phyloP scores from a whole-genome alignment of 345 rosid species.

The Pseudoturritis turrita region DNA sequence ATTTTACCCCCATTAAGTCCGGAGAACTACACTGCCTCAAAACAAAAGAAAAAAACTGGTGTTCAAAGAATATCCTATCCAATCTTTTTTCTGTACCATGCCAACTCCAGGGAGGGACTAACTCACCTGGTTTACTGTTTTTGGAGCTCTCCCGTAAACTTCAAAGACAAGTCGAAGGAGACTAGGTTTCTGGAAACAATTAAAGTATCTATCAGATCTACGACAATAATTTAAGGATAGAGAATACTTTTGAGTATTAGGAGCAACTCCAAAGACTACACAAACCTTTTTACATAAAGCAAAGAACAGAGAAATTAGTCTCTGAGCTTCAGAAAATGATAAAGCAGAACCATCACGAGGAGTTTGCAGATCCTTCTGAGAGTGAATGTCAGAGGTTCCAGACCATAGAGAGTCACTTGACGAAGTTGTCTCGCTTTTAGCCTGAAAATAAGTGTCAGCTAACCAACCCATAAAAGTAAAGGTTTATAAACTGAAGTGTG shows the following conservation, averaged over 20 bases:
- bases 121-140: conserved; percentile 76
- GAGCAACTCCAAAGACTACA: neutral
- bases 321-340: conserved; percentile 76
- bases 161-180: conserved; percentile 83
- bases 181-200: conserved; percentile 65
- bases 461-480: conserved; percentile 6
- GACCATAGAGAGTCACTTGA: conserved; percentile 50
- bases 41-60: no score
- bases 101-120: conserved; percentile 5
- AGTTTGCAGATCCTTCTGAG: conserved; percentile 37
- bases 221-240: neutral
- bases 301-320: conserved; percentile 77
- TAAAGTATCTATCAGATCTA: conserved; percentile 24
- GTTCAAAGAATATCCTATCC: neutral
- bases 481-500: conserved; percentile 3
- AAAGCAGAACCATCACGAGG: conserved; percentile 44
- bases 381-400: conserved; percentile 45
- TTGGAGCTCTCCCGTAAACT: conserved; percentile 70
- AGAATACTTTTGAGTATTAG: conserved; percentile 3
- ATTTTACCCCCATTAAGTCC: neutral
- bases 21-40: no score
- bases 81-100: neutral
- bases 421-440: conserved; percentile 47
- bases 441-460: conserved; percentile 40
- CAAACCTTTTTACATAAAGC: conserved; percentile 94